Base-by-base conservation (phyloP, 192 early-diverging fungal genomes). In the Podila horticola region DNA sequence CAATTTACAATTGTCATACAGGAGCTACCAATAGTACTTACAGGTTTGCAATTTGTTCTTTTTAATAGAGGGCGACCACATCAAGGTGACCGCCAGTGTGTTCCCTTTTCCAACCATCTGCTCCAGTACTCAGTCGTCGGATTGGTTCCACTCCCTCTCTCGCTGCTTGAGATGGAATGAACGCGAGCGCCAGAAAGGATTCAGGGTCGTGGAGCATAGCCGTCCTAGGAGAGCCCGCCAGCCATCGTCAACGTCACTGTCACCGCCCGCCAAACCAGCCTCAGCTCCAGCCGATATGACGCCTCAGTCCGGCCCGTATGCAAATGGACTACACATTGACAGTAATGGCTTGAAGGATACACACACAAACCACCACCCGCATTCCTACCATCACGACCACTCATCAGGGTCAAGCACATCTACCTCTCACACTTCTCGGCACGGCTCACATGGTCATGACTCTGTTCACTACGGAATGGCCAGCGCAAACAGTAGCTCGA, bases 161-260 rank as follows among this genome's bases (percentile, higher is more conserved):
- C 87, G 94, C 33, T 97, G 94, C 67, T 74, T 99, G 51, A 88
- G 91, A 58, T 99, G 98, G 98, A 99, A 99, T 79, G 92, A 96
- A 62, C 88, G 98, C 30, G 89, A 92, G 73, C 83, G 91, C 15
- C 98, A 99, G 85, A 97, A 97, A 74, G 85, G 89, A 36, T 96
- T 95, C 85, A 74, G 70, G 10, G 85, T 84, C 1, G 82, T 86
- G 1, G 87, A 88, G 41, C 83, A 83, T 26, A 67, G 68, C 52
- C 63, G 71, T 5, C 55, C 74, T 13, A 72, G 51, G 33, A 67
- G 66, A 19, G 28, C 30, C 0, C 59, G 70, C 4, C 76, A 72
- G 38, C 31, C 69, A 6, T 79, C 75, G 2, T 66, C 76, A 5
- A 17, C 69, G 29, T 49, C 61, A 7, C 38, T 57, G 0, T 65